Evolutionary conservation across 768 basidiomycete genomes (phyloP).

Genomic region (Lactarius evosmus): DNA sequence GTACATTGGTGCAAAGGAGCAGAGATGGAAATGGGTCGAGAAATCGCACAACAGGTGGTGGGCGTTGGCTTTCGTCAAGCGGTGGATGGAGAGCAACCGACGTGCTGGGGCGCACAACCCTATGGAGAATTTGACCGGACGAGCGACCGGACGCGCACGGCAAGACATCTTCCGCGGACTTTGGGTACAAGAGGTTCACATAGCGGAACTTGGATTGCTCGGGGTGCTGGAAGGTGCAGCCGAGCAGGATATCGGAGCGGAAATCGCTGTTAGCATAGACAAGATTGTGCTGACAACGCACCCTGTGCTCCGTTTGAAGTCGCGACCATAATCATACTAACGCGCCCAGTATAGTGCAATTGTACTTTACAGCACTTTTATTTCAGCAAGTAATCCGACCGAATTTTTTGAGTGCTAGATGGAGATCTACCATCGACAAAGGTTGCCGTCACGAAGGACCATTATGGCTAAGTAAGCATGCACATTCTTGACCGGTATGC

Average conservation of each 20-base stretch:
- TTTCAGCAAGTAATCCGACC: neutral
- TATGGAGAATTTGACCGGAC: conserved; percentile 32
- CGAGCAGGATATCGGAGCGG: conserved; percentile 31
- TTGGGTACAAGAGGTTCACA: conserved; percentile 30
- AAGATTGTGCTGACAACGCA: conserved; percentile 30
- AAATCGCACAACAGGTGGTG: conserved; percentile 39
- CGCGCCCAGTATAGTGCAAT: neutral
- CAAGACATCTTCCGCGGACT: conserved; percentile 14
- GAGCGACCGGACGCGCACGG: conserved; percentile 28
- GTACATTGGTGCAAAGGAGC: conserved; percentile 40
- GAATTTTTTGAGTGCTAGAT: neutral
- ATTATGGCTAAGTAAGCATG: too few species aligned
- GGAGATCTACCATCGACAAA: too few species aligned
- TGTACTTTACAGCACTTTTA: neutral
- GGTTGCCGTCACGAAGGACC: too few species aligned
- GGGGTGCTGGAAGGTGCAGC: conserved; percentile 24
- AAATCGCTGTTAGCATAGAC: conserved; percentile 32
- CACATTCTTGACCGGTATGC: neutral
- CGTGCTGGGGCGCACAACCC: conserved; percentile 31
- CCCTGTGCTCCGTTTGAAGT: conserved; percentile 11
- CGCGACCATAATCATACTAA: neutral
- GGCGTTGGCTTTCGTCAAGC: conserved; percentile 40
- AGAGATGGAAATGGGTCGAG: conserved; percentile 33
- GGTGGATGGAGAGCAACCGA: conserved; percentile 35
- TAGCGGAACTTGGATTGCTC: conserved; percentile 32